phyloP scores from a whole-genome alignment of 192 early-diverging fungal species.

The Coemansia aciculifera region DNA sequence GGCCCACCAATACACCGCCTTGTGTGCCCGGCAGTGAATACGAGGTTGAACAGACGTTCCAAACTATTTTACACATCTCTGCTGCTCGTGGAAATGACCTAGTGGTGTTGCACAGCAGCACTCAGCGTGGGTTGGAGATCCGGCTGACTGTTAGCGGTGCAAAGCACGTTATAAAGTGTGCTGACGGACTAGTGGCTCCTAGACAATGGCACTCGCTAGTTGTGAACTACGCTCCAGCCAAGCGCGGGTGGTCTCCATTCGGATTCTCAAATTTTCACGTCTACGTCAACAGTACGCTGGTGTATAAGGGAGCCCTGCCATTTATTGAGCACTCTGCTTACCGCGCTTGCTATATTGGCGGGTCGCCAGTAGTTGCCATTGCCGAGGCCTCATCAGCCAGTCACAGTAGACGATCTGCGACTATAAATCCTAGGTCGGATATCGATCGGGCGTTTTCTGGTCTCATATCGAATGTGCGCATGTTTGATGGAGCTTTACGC shows the following conservation, averaged over 20 bases:
- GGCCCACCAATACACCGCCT: neutral
- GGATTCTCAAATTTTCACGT: constrained; percentile 36
- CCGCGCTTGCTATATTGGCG: constrained; percentile 31
- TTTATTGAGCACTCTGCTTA: constrained; percentile 29
- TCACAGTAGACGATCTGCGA: neutral
- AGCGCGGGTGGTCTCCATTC: constrained; percentile 50
- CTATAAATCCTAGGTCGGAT: too few relatives aligned
- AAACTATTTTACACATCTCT: constrained; percentile 17
- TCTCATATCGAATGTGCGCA: constrained; percentile 26
- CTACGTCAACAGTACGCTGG: constrained; percentile 27
- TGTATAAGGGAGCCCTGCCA: constrained; percentile 30
- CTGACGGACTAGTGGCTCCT: constrained; percentile 15
- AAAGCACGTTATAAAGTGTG: constrained; percentile 17
- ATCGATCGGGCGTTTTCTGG: constrained; percentile 16
- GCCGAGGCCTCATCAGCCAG: neutral
- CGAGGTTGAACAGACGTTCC: neutral
- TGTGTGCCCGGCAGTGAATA: neutral
- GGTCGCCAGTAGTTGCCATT: constrained; percentile 5
- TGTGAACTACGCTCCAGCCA: constrained; percentile 32
- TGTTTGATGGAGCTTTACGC: constrained; percentile 39
- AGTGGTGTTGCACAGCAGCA: constrained; percentile 10
- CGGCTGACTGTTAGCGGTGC: constrained; percentile 14
- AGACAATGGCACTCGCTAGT: constrained; percentile 28
- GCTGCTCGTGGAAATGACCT: neutral
- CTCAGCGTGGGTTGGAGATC: constrained; percentile 17